Evolutionary conservation across 305 asterid genomes (phyloP), one percentile per base, ranked within the genome.

Genomic region (Fraxinus nigra): DNA sequence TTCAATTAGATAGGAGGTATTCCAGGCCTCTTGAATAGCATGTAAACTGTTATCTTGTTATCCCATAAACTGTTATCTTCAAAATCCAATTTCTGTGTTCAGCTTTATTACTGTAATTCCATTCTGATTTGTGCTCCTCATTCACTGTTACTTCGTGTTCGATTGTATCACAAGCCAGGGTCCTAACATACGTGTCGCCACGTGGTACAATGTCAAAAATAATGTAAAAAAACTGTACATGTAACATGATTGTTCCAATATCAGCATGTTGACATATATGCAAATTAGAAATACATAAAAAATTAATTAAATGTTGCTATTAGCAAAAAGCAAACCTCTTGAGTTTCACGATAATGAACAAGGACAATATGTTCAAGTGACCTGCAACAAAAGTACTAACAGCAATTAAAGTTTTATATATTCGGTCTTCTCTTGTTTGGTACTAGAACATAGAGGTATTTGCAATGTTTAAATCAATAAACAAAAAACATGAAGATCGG

Each of bases 291-390:
- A 51, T 65, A 54, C 74, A 73, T 32, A 51, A 80, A 20, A n/a
- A 34, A 37, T 28, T 8, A 33, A 35, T 34, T 26, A 13, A 30
- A 1, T 24, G 14, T 43, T 38, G 79, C 81, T 76, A 84, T 48
- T 72, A 40, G 82, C 48, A 70, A 86, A 84, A 80, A 80, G 85
- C 91, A 81, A 87, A 96, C 99, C 99, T 94, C 98, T 85, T 88
- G 97, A 79, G 99, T 96, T 88, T 93, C 98, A 73, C 98, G 99
- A 85, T 96, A 96, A 87, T 96, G 99, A 88, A 96, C 99, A 78
- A 96, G 97, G 84, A 96, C 98, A 73, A 94, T 85, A 88, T 96
- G 98, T 80, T 96, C 99, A 86, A 91, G 87, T 30, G 93, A 86
- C 96, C 99, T 96, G 93, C 87, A 82, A 90, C 80, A 86, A 43